Percentiles rank a stretch among this genome's conserved stretches.
phyloP scores from a whole-genome alignment of 2,329 filamentous ascomycete genomes.

The Penicillium concentricum region DNA sequence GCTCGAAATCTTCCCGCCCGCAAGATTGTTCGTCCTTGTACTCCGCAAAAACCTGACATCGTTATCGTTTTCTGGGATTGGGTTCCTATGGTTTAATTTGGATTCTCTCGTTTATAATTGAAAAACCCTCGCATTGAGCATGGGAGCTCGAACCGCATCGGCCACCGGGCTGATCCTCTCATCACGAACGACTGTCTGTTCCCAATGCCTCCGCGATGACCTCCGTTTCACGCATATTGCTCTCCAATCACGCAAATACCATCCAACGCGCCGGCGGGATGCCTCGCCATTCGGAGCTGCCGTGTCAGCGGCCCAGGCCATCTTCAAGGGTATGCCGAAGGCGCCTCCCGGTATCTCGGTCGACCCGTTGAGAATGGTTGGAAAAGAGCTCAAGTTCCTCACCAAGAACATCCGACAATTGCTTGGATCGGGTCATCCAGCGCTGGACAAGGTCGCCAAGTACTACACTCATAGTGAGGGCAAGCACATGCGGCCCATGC shows the following conservation, averaged over 20 bases:
- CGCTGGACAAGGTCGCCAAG: slow-evolving; percentile 90
- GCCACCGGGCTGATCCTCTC: slow-evolving; percentile 38
- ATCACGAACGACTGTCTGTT: slow-evolving; percentile 38
- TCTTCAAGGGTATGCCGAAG: slow-evolving; percentile 46
- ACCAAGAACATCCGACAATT: slow-evolving; percentile 91
- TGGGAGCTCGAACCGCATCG: slow-evolving; percentile 40
- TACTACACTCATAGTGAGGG: slow-evolving; percentile 97
- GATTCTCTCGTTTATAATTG: not conserved
- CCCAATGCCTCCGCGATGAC: slow-evolving; percentile 42
- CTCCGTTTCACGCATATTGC: slow-evolving; percentile 25
- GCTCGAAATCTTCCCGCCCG: slow-evolving; percentile 28
- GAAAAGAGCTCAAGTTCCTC: slow-evolving; percentile 94
- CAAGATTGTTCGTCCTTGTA: slow-evolving; percentile 15
- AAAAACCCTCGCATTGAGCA: slow-evolving; percentile 26
- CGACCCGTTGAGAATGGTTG: slow-evolving; percentile 85
- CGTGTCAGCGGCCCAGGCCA: slow-evolving; percentile 53
- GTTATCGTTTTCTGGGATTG: not conserved
- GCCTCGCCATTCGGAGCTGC: slow-evolving; percentile 45
- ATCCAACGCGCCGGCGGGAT: slow-evolving; percentile 41
- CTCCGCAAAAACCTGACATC: slow-evolving; percentile 8
- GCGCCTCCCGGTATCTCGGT: slow-evolving; percentile 62
- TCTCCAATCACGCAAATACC: slow-evolving; percentile 39
- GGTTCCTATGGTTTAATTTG: slow-evolving; percentile 11
- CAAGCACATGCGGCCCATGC: slow-evolving; percentile 91
- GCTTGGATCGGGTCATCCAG: slow-evolving; percentile 91